Conservation (phyloP, 75 land plant genomes). For the Cunninghamia lanceolata region DNA sequence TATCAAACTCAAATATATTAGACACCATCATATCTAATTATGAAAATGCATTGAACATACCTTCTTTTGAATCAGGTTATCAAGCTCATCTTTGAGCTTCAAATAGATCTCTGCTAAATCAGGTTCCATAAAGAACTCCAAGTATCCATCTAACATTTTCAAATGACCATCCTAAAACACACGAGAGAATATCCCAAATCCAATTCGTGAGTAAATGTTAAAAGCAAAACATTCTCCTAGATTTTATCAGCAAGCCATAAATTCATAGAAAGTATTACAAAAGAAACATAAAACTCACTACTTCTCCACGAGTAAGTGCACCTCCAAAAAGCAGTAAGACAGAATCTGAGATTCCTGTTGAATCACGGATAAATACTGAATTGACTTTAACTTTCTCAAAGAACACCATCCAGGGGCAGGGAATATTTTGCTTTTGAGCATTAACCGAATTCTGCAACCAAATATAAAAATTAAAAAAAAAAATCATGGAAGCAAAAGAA, state of each 20-base stretch:
- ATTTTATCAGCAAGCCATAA: neutral
- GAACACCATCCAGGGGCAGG: conserved; percentile 92
- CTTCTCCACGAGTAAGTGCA: conserved; percentile 45
- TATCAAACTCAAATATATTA: neutral
- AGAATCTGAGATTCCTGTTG: conserved; percentile 91
- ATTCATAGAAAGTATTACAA: neutral
- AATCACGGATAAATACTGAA: conserved; percentile 81
- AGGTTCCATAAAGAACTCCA: conserved; percentile 92
- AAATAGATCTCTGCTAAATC: conserved; percentile 56
- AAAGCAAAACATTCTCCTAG: neutral
- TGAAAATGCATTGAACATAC: conserved; percentile 28
- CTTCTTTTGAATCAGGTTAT: conserved; percentile 67
- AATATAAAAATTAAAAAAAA: neutral
- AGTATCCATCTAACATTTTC: conserved; percentile 89
- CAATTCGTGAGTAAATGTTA: neutral
- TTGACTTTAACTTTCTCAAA: conserved; percentile 95
- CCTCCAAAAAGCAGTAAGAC: conserved; percentile 94
- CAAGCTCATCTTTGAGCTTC: conserved; percentile 69
- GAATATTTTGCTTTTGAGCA: conserved; percentile 58
- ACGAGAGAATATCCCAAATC: neutral
- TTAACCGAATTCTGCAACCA: conserved; percentile 73
- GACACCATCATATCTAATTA: neutral
- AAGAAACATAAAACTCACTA: conserved; percentile 30
- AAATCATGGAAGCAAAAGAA: neutral
- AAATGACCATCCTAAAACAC: conserved; percentile 75